Evolutionary conservation across 352 stramenopile genomes (phyloP), one percentile per base, ranked within the genome.

Genomic region (Globisporangium takayamanum): DNA sequence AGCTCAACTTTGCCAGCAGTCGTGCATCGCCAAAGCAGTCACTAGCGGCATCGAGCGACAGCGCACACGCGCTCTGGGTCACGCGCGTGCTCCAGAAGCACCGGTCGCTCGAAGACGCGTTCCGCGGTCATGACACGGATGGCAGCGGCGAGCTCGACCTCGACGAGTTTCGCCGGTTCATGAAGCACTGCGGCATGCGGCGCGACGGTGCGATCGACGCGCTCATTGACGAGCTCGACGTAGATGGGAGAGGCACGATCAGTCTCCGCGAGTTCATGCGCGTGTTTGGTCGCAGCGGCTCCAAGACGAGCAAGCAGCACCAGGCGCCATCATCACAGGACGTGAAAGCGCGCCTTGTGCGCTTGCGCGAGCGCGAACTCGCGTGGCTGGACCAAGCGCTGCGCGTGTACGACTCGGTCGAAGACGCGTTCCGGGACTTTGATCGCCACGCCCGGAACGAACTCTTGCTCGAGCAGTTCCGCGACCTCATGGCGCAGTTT

Each of bases 161-260:
- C 42, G 66, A 83, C 41, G 75, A 80, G 49, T 84, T 88, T 54
- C 62, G 66, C 3, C 62, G 63, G 2, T 73, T 88, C 48, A 75
- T 88, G 68, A 73, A 74, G 20, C 73, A 82, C 52, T 82, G 70
- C 25, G 74, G 75, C 6, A 63, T 80, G 39, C 70, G 69, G 14
- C 57, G 73, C 8, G 67, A 63, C 49, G 53, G 70, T 22, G 61
- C 68, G 15, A 80, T 87, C 39, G 49, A 74, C 16, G 54, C 58
- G 7, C 55, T 82, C 15, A 70, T 85, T 28, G 54, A 69, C 11
- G 54, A 72, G 49, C 63, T 87, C 14, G 76, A 82, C 51, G 56
- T 49, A 25, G 63, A 79, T n/a, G 66, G 63, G 0, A 83, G 55
- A 44, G 74, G 68, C 18, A 63, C 58, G 3, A 71, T 88, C 42